phyloP scores from a whole-genome alignment of 306 rosid species.

The Fragaria nilgerrensis region DNA sequence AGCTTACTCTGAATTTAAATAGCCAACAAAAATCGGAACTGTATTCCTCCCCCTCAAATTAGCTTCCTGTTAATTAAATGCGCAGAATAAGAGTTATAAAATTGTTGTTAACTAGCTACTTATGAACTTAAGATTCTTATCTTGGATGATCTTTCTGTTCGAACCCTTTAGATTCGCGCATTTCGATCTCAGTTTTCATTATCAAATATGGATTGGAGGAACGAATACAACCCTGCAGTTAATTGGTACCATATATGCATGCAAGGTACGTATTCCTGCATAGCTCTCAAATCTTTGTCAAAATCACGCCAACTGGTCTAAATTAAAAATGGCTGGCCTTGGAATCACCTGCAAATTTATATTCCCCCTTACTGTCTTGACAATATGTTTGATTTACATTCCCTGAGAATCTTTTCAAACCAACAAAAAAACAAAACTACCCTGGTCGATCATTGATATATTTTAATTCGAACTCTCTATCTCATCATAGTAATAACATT shows the following conservation, averaged over 20 bases:
- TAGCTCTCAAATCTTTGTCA: conserved; percentile 17
- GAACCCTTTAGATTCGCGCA: not conserved
- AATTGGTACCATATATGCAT: not conserved
- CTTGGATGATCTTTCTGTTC: not conserved
- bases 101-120: not conserved
- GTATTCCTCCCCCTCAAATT: not conserved
- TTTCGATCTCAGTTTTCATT: not conserved
- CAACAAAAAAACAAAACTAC: not conserved
- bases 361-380: not conserved
- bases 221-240: not conserved
- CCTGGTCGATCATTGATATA: no score
- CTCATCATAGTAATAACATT: not conserved
- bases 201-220: not conserved
- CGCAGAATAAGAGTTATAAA: not conserved
- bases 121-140: not conserved
- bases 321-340: not conserved
- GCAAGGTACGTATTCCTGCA: not conserved
- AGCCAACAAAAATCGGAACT: not conserved
- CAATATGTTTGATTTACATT: not conserved
- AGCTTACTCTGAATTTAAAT: no score
- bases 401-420: not conserved
- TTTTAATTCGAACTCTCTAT: not conserved
- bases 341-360: not conserved
- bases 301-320: conserved; percentile 10
- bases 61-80: not conserved